Conservation (phyloP, 306 rosid species). For the Ochetophila trinervis region DNA sequence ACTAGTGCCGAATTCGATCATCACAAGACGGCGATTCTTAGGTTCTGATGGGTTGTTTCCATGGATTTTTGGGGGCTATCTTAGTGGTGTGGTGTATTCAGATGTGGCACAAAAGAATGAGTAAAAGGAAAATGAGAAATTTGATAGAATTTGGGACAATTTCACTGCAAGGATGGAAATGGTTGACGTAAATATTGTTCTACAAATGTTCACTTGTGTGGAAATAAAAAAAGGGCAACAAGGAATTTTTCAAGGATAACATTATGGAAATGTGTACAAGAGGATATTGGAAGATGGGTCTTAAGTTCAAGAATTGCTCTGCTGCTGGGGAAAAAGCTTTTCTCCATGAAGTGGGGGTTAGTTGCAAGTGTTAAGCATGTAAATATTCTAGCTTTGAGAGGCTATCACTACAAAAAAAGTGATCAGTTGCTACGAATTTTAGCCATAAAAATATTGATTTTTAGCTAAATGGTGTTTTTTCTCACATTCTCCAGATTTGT, state of each 20-base stretch:
- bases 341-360: constrained; percentile 23
- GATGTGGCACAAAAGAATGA: constrained; percentile 16
- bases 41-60: constrained; percentile 6
- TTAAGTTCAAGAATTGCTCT: constrained; percentile 29
- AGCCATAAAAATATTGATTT: no score
- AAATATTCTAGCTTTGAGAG: constrained; percentile 25
- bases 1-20: neutral
- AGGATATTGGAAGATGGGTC: constrained; percentile 27
- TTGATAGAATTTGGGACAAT: neutral
- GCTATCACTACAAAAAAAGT: no score
- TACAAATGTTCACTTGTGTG: constrained; percentile 13
- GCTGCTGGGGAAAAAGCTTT: constrained; percentile 22
- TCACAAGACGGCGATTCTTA: neutral
- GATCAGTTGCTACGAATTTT: no score
- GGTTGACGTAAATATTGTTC: constrained; percentile 1
- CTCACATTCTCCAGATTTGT: no score
- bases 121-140: constrained; percentile 1
- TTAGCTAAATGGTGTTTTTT: no score
- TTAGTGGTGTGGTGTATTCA: constrained; percentile 14
- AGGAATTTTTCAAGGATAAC: constrained; percentile 26
- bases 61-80: constrained; percentile 12
- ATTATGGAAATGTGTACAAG: constrained; percentile 29
- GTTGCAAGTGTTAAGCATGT: constrained; percentile 34
- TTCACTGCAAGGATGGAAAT: neutral
- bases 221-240: constrained; percentile 23